A percentile compares a stretch with the other conserved stretches of the same genome.
phyloP scores from a whole-genome alignment of 495 filamentous ascomycete species.

The Xylaria flabelliformis region DNA sequence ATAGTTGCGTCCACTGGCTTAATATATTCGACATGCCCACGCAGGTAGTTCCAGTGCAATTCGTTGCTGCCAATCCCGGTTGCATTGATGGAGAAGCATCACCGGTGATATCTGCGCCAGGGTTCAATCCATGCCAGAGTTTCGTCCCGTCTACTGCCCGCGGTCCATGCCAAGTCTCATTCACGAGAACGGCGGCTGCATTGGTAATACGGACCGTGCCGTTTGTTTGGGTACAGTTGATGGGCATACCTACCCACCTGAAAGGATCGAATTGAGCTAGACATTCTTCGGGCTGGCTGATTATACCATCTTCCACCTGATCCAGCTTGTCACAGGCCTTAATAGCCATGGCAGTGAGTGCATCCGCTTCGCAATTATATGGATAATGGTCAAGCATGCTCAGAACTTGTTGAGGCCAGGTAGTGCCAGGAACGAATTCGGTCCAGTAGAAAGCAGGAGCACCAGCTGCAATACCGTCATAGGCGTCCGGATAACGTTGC shows the following conservation, averaged over 20 bases:
- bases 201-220: conserved; percentile 26
- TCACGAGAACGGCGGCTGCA: conserved; percentile 35
- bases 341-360: conserved; percentile 39
- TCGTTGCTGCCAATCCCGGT: conserved; percentile 32
- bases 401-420: conserved; percentile 45
- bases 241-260: conserved; percentile 27
- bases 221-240: conserved; percentile 30
- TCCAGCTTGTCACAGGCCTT: conserved; percentile 48
- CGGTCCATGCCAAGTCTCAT: conserved; percentile 39
- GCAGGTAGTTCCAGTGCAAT: conserved; percentile 30
- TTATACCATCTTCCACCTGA: conserved; percentile 46
- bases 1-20: conserved; percentile 28
- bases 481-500: conserved; percentile 50
- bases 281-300: conserved; percentile 36
- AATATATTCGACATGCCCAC: conserved; percentile 15
- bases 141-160: conserved; percentile 28
- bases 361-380: conserved; percentile 43
- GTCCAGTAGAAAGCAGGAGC: conserved; percentile 46
- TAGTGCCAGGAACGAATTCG: conserved; percentile 23
- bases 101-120: conserved; percentile 31
- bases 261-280: conserved; percentile 38
- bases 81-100: conserved; percentile 5
- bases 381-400: conserved; percentile 35
- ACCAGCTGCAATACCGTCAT: conserved; percentile 50
- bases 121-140: conserved; percentile 36